These are phyloP conservation scores for Gossypium gossypioides DNA, from an alignment of 441 rosid species.

Conservation along the genomic window DNA sequence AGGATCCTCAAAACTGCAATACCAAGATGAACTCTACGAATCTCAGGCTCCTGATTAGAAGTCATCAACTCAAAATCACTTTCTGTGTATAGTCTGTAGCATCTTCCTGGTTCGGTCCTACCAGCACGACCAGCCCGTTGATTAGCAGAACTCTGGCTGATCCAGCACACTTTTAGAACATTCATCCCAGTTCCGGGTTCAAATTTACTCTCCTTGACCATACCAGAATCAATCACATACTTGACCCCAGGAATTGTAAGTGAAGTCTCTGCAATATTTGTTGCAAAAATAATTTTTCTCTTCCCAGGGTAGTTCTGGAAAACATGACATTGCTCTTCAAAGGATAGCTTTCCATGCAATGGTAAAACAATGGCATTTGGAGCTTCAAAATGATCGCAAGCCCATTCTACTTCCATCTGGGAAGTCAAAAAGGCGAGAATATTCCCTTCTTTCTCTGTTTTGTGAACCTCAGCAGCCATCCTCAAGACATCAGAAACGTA, in stretches of 20 bases:
- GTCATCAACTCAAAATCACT: constrained; percentile 47
- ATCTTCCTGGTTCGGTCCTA: constrained; percentile 74
- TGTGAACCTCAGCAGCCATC: constrained; percentile 50
- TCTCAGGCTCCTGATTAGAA: constrained; percentile 69
- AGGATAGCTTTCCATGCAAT: constrained; percentile 74
- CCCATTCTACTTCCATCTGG: constrained; percentile 87
- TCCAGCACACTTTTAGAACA: constrained; percentile 55
- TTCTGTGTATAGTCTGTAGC: constrained; percentile 63
- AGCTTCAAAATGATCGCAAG: constrained; percentile 61
- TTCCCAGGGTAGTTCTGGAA: constrained; percentile 49
- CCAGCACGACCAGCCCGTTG: constrained; percentile 99
- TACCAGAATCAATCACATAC: constrained; percentile 76
- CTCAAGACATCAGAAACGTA: constrained; percentile 56
- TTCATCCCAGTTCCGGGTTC: constrained; percentile 71
- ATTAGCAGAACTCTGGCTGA: constrained; percentile 78
- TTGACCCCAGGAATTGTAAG: constrained; percentile 81
- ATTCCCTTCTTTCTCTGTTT: constrained; percentile 57
- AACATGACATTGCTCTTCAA: constrained; percentile 57
- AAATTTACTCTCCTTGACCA: constrained; percentile 69
- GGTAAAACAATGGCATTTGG: constrained; percentile 58
- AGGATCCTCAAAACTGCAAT: constrained; percentile 76
- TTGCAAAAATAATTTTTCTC: constrained; percentile 78
- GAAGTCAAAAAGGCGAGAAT: constrained; percentile 88
- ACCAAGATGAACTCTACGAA: constrained; percentile 83
- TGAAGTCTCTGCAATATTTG: constrained; percentile 89